Percentiles rank a stretch among this genome's conserved stretches.
Conservation (phyloP, 2,329 filamentous ascomycete genomes). For the Talaromyces marneffei region DNA sequence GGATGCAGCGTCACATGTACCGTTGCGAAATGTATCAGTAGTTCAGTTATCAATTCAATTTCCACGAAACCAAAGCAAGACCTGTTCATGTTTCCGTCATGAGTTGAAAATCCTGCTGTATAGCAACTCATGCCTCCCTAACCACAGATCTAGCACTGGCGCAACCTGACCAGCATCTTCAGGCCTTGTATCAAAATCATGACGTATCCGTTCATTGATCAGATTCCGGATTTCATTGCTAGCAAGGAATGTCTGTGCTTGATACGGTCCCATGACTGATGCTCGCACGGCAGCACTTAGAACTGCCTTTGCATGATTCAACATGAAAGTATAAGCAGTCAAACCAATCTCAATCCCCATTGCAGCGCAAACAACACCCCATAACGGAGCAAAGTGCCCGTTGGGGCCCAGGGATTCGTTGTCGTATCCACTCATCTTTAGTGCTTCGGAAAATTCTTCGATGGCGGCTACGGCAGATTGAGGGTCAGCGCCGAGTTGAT, state of each 20-base stretch:
- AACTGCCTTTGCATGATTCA: constrained; percentile 59
- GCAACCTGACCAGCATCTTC: constrained; percentile 56
- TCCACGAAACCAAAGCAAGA: background rate
- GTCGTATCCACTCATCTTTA: constrained; percentile 28
- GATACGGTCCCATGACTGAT: constrained; percentile 61
- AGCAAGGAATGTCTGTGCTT: constrained; percentile 56
- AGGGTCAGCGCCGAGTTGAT: constrained; percentile 4
- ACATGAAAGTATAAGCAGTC: constrained; percentile 56
- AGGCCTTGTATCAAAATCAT: constrained; percentile 44
- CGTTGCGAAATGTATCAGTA: constrained; percentile 13
- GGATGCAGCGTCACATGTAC: constrained; percentile 1
- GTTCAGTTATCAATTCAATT: background rate
- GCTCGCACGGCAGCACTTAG: constrained; percentile 58
- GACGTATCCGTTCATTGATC: constrained; percentile 45
- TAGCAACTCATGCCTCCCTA: constrained; percentile 59
- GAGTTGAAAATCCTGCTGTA: constrained; percentile 66
- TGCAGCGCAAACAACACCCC: constrained; percentile 51
- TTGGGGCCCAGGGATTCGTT: constrained; percentile 31
- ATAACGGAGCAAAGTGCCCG: constrained; percentile 57
- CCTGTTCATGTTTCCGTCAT: constrained; percentile 25
- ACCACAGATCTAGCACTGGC: constrained; percentile 59
- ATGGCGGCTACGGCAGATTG: constrained; percentile 27
- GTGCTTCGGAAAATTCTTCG: constrained; percentile 32
- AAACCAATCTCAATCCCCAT: constrained; percentile 49
- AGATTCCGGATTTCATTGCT: constrained; percentile 47